Evolutionary conservation across 306 rosid genomes (phyloP), one percentile per base, ranked within the genome.

Genomic region (Gynostemma pentaphyllum): DNA sequence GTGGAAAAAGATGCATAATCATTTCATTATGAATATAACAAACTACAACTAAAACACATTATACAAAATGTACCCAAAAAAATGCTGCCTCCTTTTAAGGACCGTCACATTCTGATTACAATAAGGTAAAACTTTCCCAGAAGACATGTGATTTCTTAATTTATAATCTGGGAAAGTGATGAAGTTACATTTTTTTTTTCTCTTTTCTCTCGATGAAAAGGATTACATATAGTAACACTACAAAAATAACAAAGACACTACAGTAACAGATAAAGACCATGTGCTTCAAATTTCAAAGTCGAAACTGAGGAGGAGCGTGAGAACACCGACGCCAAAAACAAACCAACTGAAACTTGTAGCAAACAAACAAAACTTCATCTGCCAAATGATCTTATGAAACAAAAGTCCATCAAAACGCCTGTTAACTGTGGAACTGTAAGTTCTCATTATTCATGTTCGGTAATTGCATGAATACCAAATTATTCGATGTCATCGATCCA

Each of bases 401-500:
- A 19, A 29, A n/a, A 37, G 65, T 59, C 64, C 45, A 37, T 23
- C 23, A 40, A 14, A 22, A 45, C 18, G 45, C 7, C 37, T 5
- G 53, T 45, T 24, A 44, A 63, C 53, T 16, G 10, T 56, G 28
- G 28, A 63, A 44, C 68, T 63, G 26, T 28, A n/a, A 63, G 65
- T 59, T 59, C 65, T 23, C 15, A 6, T 61, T 61, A 61, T 40
- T 61, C 66, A 61, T 29, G 66, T 61, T 61, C 36, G 15, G 49
- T 7, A 5, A 14, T 23, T 36, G 22, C 34, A 47, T 4, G 24
- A 29, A 29, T 22, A 24, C 40, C 26, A 10, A 26, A 24, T 78
- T 81, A 94, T 80, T 94, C 99, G 11, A 81, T 65, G 70, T 88
- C 96, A 53, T 94, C 99, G 13, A 94, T 86, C 99, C 99, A 94